Percentiles rank a stretch among this genome's conserved stretches.
Evolutionary conservation across 164 flowering plant species (phyloP).

Genomic region (Amborella trichopoda): DNA sequence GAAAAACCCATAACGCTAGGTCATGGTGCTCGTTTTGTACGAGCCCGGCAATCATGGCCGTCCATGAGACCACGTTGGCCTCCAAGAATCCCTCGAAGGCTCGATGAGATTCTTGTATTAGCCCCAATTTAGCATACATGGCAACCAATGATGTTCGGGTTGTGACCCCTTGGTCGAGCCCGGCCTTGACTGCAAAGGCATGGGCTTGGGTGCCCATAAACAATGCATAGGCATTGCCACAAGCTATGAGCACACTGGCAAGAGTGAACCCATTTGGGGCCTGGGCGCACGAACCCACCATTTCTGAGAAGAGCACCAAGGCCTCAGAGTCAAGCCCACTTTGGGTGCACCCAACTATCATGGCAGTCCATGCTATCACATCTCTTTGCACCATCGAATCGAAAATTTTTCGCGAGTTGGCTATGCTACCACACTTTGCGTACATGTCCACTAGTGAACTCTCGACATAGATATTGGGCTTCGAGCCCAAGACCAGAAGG

Average conservation of each 20-base stretch:
- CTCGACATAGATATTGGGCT: conserved; percentile 50
- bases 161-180: conserved; percentile 26
- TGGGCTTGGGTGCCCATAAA: conserved; percentile 76
- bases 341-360: conserved; percentile 78
- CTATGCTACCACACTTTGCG: conserved; percentile 50
- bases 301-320: conserved; percentile 40
- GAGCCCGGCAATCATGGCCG: conserved; percentile 39
- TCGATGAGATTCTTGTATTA: conserved; percentile 28
- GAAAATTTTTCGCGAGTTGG: conserved; percentile 60
- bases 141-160: conserved; percentile 47
- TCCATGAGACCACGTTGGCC: conserved; percentile 50
- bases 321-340: conserved; percentile 55
- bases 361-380: conserved; percentile 67
- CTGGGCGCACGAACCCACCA: conserved; percentile 44
- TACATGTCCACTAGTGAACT: conserved; percentile 69
- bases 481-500: conserved; percentile 36
- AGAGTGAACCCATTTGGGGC: conserved; percentile 72
- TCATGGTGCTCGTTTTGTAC: conserved; percentile 43
- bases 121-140: conserved; percentile 49
- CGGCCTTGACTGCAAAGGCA: conserved; percentile 45
- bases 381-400: conserved; percentile 50
- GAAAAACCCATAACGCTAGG: conserved; percentile 23
- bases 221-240: conserved; percentile 44
- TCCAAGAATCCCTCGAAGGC: conserved; percentile 22
- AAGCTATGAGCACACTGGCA: conserved; percentile 78